These are phyloP conservation scores for Psophocarpus tetragonolobus DNA, from an alignment of 306 rosid genomes.

Conservation along the genomic window DNA sequence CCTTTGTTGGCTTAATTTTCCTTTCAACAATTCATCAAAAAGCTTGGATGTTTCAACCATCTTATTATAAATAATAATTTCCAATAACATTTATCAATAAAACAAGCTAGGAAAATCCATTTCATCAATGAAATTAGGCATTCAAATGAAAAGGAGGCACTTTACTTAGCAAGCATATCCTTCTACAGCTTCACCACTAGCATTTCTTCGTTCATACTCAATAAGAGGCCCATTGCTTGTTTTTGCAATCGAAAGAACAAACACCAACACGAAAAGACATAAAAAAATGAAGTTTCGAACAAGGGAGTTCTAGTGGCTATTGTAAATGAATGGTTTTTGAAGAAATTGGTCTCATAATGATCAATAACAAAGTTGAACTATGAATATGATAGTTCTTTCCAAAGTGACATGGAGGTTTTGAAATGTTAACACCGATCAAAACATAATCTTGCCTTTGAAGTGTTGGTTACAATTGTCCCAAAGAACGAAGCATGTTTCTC, in stretches of 20 bases:
- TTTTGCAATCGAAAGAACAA: constrained; percentile 46
- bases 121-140: constrained; percentile 10
- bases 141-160: background rate
- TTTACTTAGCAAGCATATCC: constrained; percentile 89
- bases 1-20: constrained; percentile 77
- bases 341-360: constrained; percentile 35
- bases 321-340: constrained; percentile 30
- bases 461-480: constrained; percentile 47
- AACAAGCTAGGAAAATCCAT: constrained; percentile 22
- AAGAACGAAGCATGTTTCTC: constrained; percentile 59
- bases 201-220: constrained; percentile 90
- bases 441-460: constrained; percentile 41
- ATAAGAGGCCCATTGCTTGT: constrained; percentile 76
- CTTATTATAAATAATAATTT: constrained; percentile 35
- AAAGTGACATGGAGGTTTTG: constrained; percentile 39
- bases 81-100: constrained; percentile 17
- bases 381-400: constrained; percentile 38
- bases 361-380: constrained; percentile 39
- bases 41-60: constrained; percentile 69
- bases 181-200: constrained; percentile 73
- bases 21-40: constrained; percentile 61
- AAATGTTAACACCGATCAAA: constrained; percentile 30
- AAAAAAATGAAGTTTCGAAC: background rate
- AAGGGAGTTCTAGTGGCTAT: constrained; percentile 54
- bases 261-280: constrained; percentile 27